These are phyloP conservation scores for Pseudopithomyces maydicus DNA, from an alignment of 2,329 filamentous ascomycete species.

Conservation along the genomic window DNA sequence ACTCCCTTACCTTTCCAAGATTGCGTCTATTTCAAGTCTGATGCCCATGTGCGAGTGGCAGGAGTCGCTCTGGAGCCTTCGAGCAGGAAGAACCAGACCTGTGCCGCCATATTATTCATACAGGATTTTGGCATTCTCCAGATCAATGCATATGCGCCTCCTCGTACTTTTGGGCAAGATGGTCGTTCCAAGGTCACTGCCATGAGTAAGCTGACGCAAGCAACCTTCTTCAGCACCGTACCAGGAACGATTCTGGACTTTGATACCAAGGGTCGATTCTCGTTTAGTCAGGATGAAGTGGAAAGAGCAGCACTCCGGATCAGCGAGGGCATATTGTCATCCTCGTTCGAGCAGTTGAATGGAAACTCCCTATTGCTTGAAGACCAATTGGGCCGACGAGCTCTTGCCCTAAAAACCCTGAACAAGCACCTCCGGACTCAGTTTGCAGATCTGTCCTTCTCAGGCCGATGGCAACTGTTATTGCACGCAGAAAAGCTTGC, in stretches of 20 bases:
- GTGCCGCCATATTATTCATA: slow-evolving; percentile 59
- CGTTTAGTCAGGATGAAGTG: slow-evolving; percentile 72
- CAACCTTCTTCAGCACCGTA: slow-evolving; percentile 86
- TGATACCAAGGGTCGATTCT: slow-evolving; percentile 67
- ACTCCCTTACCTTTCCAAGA: slow-evolving; percentile 74
- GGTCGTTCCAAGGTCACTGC: slow-evolving; percentile 67
- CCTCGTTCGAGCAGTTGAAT: slow-evolving; percentile 74
- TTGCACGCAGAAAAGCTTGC: slow-evolving; percentile 89
- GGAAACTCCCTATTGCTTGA: slow-evolving; percentile 77
- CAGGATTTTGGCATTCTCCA: slow-evolving; percentile 64
- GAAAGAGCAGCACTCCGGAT: slow-evolving; percentile 77
- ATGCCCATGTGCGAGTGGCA: slow-evolving; percentile 55
- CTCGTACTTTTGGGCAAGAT: slow-evolving; percentile 57
- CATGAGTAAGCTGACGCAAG: slow-evolving; percentile 90
- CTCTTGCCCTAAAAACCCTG: slow-evolving; percentile 75
- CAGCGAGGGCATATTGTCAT: slow-evolving; percentile 81
- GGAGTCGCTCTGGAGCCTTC: slow-evolving; percentile 56
- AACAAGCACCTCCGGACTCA: slow-evolving; percentile 72
- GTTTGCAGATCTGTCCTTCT: slow-evolving; percentile 66
- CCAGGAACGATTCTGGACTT: slow-evolving; percentile 89
- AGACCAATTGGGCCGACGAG: slow-evolving; percentile 75
- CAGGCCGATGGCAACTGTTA: slow-evolving; percentile 79
- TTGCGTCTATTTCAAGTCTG: slow-evolving; percentile 74
- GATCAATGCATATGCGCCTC: slow-evolving; percentile 59
- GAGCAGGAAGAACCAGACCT: slow-evolving; percentile 42